phyloP scores from a whole-genome alignment of 1,139 yeast species.

The Yamadazyma diospyri region DNA sequence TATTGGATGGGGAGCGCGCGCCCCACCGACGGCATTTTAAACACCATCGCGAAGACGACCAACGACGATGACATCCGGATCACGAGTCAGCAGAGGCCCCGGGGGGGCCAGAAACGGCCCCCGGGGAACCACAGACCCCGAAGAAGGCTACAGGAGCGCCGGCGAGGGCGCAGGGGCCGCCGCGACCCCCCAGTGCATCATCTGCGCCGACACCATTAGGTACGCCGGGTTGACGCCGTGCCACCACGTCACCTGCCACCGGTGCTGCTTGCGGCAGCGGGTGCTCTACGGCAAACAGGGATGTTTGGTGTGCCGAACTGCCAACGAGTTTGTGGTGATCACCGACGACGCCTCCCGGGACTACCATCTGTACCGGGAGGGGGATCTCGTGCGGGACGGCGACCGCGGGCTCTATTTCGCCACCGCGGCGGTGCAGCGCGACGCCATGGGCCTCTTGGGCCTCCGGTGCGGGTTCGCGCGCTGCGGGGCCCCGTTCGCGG shows the following conservation, averaged over 20 bases:
- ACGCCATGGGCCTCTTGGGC: slow-evolving; percentile 50
- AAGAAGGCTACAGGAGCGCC: slow-evolving; percentile 8
- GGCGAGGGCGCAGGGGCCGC: slow-evolving; percentile 17
- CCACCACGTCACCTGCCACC: slow-evolving; percentile 79
- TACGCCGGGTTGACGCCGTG: slow-evolving; percentile 77
- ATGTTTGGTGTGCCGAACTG: slow-evolving; percentile 84
- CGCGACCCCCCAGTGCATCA: slow-evolving; percentile 53
- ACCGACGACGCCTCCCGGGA: slow-evolving; percentile 40
- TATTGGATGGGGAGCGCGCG: too few species aligned
- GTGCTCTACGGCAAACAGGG: slow-evolving; percentile 69
- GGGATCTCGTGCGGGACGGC: slow-evolving; percentile 34
- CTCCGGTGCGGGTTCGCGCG: slow-evolving; percentile 58
- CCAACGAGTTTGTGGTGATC: slow-evolving; percentile 55
- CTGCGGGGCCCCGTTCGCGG: slow-evolving; percentile 41
- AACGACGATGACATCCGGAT: too few species aligned
- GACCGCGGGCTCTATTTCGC: slow-evolving; percentile 54
- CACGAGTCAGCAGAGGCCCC: slow-evolving; percentile 7
- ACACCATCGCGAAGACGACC: too few species aligned
- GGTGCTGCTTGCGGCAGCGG: slow-evolving; percentile 79
- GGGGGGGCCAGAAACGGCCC: background rate
- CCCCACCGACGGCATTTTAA: too few species aligned
- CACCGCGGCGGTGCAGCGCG: slow-evolving; percentile 34
- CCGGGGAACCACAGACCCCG: background rate
- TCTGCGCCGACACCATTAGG: slow-evolving; percentile 72
- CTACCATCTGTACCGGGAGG: slow-evolving; percentile 33